These are phyloP conservation scores for Oidium heveae DNA, from an alignment of 2,329 filamentous ascomycete genomes.

Conservation along the genomic window DNA sequence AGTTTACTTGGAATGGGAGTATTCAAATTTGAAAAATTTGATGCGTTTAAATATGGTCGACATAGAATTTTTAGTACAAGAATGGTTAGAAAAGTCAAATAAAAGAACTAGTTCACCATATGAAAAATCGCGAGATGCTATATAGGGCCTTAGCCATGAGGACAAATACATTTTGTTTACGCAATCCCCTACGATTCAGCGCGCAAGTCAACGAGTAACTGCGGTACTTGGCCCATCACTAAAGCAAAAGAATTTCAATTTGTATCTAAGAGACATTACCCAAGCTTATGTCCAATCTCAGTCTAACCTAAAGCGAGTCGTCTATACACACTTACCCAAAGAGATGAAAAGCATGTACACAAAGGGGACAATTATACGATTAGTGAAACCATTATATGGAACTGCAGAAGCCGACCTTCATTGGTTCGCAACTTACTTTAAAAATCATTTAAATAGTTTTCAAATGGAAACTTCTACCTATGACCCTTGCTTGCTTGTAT, in stretches of 20 bases:
- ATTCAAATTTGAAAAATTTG: not conserved
- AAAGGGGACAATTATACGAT: not conserved
- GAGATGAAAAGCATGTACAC: not conserved
- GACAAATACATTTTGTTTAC: not conserved
- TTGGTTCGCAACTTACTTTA: constrained; percentile 1
- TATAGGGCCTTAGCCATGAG: not conserved
- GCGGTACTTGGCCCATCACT: not conserved
- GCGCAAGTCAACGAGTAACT: not conserved
- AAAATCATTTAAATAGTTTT: constrained; percentile 1
- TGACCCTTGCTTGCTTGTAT: not conserved
- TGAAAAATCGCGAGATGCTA: not conserved
- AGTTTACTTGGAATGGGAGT: not conserved
- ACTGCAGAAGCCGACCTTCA: not conserved
- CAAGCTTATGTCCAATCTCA: too few species aligned
- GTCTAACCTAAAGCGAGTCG: not conserved
- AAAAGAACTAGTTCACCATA: not conserved
- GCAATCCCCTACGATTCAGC: not conserved
- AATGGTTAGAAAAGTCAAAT: too few species aligned
- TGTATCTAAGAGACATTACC: constrained; percentile 1
- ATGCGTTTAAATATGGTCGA: not conserved
- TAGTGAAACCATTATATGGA: constrained; percentile 1
- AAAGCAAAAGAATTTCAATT: not conserved
- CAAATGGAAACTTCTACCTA: too few species aligned
- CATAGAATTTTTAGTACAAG: too few species aligned
- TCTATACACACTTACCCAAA: not conserved